A percentile compares a stretch with the other conserved stretches of the same genome.
These are phyloP conservation scores for Xanthoceras sorbifolium DNA, from an alignment of 345 rosid species.

Conservation along the genomic window DNA sequence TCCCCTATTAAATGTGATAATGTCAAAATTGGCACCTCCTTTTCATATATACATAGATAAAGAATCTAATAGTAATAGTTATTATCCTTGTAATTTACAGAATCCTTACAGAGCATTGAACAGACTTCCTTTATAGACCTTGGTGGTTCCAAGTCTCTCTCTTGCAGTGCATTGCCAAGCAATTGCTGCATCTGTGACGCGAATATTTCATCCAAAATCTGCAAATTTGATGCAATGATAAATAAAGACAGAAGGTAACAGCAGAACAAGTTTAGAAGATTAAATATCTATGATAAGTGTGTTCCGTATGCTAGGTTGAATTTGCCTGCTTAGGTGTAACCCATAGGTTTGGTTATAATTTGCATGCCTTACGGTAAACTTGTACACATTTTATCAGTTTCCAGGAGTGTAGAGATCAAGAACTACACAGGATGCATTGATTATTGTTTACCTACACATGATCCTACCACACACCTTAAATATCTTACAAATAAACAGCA, in stretches of 20 bases:
- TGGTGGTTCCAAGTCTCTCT: slow-evolving; percentile 80
- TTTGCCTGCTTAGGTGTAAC: neutral
- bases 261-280: neutral
- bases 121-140: slow-evolving; percentile 83
- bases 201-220: slow-evolving; percentile 88
- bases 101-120: slow-evolving; percentile 85
- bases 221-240: slow-evolving; percentile 8
- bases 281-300: neutral
- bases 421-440: neutral
- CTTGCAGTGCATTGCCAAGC: slow-evolving; percentile 76
- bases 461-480: neutral
- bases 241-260: neutral
- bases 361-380: too few relatives aligned
- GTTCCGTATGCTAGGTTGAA: neutral
- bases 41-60: neutral
- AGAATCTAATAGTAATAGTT: slow-evolving; percentile 41
- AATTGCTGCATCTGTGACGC: slow-evolving; percentile 83
- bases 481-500: neutral
- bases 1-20: neutral
- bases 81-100: slow-evolving; percentile 46
- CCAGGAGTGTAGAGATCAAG: neutral
- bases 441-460: neutral
- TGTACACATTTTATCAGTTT: neutral
- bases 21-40: neutral
- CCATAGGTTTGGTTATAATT: too few relatives aligned